Evolutionary conservation across 1,139 yeast genomes (phyloP), one percentile per base, ranked within the genome.

Genomic region (Kodamaea ohmeri): DNA sequence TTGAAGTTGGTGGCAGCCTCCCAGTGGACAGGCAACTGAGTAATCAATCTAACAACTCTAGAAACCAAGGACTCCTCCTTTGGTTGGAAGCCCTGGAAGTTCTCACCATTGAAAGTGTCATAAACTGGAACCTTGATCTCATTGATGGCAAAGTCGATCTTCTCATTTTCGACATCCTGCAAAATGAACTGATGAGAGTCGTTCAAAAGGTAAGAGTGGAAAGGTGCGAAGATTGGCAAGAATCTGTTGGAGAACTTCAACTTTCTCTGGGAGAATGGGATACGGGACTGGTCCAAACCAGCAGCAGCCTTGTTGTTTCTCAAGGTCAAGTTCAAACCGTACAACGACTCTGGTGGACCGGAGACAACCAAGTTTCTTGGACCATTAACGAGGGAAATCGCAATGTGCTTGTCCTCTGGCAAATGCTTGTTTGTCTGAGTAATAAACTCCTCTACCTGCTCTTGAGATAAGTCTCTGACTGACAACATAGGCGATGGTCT

Each of bases 281-380:
- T 77, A 69, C 98, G 81, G 42, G 96, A 83, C 73, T 92, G 98
- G 58, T 90, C 96, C 55, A 88, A 76, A 37, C 97, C 97, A 39
- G 92, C 73, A 42, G 95, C 87, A 37, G 97, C 97, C 71, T 92
- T 92, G 48, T 89, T 86, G 67, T 88, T 87, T 74, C 98, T 83
- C 61, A 92, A 75, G 44, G 92, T 78, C 58, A 92, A 75, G 67
- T 90, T 90, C 56, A 92, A 78, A 73, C 99, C 99, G 56, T 92
- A 92, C 51, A 92, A 74, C n/a, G 97, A 89, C 73, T 89, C 96
- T 40, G 98, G 97, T 38, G 98, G 98, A 62, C 99, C 99, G 25
- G 95, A 80, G 40, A 92, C 87, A 44, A 92, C 98, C 70, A 89
- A 76, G 65, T 89, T 88, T 69, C 96, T 81, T 34, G 96, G 96